Evolutionary conservation across 495 filamentous ascomycete species (phyloP).

Genomic region (Penicillium cosmopolitanum): DNA sequence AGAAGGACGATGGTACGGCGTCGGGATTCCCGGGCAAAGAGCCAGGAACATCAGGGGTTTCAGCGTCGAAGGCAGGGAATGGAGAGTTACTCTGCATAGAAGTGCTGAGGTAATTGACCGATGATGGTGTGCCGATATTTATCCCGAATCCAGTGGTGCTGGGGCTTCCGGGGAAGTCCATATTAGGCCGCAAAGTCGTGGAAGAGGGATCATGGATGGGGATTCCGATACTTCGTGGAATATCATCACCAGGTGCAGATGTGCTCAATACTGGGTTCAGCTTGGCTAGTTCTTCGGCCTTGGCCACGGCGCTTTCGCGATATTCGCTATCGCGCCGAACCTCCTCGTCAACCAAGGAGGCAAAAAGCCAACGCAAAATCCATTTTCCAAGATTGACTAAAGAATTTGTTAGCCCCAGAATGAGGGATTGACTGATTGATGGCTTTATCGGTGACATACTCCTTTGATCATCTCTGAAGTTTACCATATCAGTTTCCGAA

Average conservation of each 20-base stretch:
- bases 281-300: slow-evolving; percentile 58
- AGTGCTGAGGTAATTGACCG: slow-evolving; percentile 29
- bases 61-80: slow-evolving; percentile 29
- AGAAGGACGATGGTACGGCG: slow-evolving; percentile 48
- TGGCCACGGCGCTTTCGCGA: slow-evolving; percentile 65
- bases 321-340: slow-evolving; percentile 77
- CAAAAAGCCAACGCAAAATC: slow-evolving; percentile 92
- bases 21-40: slow-evolving; percentile 42
- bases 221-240: slow-evolving; percentile 51
- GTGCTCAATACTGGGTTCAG: slow-evolving; percentile 55
- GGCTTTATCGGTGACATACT: slow-evolving; percentile 57
- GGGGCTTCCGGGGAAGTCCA: slow-evolving; percentile 57
- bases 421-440: neutral
- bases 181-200: slow-evolving; percentile 67
- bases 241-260: slow-evolving; percentile 63
- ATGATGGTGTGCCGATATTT: slow-evolving; percentile 29
- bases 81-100: slow-evolving; percentile 33
- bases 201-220: slow-evolving; percentile 51
- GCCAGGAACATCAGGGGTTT: slow-evolving; percentile 20
- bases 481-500: slow-evolving; percentile 60
- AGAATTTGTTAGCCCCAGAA: slow-evolving; percentile 19
- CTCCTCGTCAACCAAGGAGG: slow-evolving; percentile 85
- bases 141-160: slow-evolving; percentile 69
- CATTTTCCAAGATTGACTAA: slow-evolving; percentile 96
- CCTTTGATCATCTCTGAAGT: slow-evolving; percentile 92